phyloP scores from a whole-genome alignment of 176 grass and related monocot genomes.

The Oryza meridionalis region DNA sequence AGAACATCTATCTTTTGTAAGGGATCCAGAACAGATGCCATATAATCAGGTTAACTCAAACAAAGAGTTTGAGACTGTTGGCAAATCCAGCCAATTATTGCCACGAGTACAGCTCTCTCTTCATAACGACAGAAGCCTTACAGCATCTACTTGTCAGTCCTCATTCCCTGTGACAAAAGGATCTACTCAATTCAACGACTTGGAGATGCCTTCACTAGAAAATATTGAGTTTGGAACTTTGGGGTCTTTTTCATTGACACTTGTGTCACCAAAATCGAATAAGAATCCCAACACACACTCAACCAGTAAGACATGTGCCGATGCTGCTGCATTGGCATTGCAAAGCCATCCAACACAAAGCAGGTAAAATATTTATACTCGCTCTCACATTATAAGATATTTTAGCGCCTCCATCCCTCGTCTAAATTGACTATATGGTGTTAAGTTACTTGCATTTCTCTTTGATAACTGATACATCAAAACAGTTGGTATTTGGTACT shows the following conservation, averaged over 20 bases:
- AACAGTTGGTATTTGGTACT: too few species aligned
- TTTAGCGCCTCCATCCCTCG: too few species aligned
- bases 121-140: background rate
- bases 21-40: background rate
- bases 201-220: background rate
- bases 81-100: background rate
- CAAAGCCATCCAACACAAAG: constrained; percentile 27
- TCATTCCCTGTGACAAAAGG: constrained; percentile 9
- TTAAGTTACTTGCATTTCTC: too few species aligned
- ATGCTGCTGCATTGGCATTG: constrained; percentile 12
- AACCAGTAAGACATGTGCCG: background rate
- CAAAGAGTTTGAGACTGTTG: background rate
- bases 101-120: background rate
- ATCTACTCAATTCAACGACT: constrained; percentile 22
- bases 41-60: constrained; percentile 3
- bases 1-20: constrained; percentile 22
- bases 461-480: too few species aligned
- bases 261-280: constrained; percentile 33
- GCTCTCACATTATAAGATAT: too few species aligned
- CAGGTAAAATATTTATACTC: constrained; percentile 37
- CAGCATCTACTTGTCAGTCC: background rate
- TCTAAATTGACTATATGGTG: too few species aligned
- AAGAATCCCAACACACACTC: constrained; percentile 13
- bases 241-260: constrained; percentile 55
- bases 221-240: constrained; percentile 65